These are phyloP conservation scores for Xylariaceae sp. DNA, from an alignment of 2,329 filamentous ascomycete species.

Conservation along the genomic window DNA sequence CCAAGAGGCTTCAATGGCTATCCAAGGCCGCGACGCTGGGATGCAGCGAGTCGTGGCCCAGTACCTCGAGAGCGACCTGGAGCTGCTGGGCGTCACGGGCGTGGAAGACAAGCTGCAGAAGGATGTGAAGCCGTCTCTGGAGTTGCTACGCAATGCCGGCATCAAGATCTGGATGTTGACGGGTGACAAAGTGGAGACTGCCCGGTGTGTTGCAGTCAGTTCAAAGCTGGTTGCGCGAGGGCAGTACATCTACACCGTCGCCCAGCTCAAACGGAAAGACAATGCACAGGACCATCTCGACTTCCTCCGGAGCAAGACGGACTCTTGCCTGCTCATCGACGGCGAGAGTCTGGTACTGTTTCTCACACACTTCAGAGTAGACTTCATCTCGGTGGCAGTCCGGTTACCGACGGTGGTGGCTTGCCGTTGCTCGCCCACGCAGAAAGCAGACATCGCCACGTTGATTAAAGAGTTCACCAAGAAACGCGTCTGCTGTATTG, in stretches of 20 bases:
- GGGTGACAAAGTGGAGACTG: constrained; percentile 96
- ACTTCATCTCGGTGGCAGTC: constrained; percentile 86
- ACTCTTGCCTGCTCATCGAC: constrained; percentile 84
- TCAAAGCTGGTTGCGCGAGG: constrained; percentile 89
- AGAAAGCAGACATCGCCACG: constrained; percentile 89
- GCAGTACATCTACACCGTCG: constrained; percentile 91
- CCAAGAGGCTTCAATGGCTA: constrained; percentile 70
- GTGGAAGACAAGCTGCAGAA: constrained; percentile 95
- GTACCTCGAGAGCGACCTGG: constrained; percentile 79
- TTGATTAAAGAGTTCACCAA: constrained; percentile 87
- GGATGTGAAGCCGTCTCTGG: constrained; percentile 91
- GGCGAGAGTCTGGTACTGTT: constrained; percentile 83
- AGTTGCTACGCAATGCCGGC: constrained; percentile 89
- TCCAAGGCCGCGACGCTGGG: constrained; percentile 70
- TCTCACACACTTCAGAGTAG: constrained; percentile 70
- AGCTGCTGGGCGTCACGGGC: constrained; percentile 92
- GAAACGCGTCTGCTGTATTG: constrained; percentile 95
- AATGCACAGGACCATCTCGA: constrained; percentile 82
- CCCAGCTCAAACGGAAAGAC: constrained; percentile 76
- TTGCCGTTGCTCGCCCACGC: constrained; percentile 91
- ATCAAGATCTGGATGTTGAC: constrained; percentile 99
- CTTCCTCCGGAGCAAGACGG: constrained; percentile 79
- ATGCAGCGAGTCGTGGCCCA: constrained; percentile 75
- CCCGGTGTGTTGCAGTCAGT: constrained; percentile 89
- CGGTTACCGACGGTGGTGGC: constrained; percentile 86